These are phyloP conservation scores for Waltergamsia citrina DNA, from an alignment of 2,329 filamentous ascomycete species.

Conservation along the genomic window DNA sequence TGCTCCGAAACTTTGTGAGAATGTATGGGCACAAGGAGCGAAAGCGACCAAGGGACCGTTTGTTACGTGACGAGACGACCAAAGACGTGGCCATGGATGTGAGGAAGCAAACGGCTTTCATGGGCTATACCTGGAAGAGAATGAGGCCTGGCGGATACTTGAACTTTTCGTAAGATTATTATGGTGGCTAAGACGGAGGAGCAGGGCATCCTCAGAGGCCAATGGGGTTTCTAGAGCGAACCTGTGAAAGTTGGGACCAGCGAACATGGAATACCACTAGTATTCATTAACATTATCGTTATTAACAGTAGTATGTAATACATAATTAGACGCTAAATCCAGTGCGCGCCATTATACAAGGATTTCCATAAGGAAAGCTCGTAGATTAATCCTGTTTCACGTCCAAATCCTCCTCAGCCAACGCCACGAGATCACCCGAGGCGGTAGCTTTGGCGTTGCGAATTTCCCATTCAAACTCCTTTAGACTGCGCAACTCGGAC, in stretches of 20 bases:
- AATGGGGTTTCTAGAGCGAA: too few relatives aligned
- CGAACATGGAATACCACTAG: neutral
- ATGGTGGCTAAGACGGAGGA: too few relatives aligned
- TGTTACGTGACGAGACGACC: constrained; percentile 64
- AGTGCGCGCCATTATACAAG: too few relatives aligned
- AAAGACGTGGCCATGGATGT: constrained; percentile 65
- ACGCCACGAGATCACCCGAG: constrained; percentile 15
- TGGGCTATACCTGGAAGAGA: constrained; percentile 79
- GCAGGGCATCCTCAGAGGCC: too few relatives aligned
- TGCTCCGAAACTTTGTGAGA: constrained; percentile 40
- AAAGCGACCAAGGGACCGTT: constrained; percentile 74
- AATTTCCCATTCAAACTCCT: constrained; percentile 93
- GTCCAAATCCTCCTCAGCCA: constrained; percentile 7
- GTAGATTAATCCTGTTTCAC: neutral
- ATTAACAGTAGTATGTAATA: neutral
- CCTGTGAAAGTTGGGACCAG: too few relatives aligned
- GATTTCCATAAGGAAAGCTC: too few relatives aligned
- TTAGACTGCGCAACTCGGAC: constrained; percentile 70
- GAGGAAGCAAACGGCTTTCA: constrained; percentile 73
- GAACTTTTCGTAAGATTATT: too few relatives aligned
- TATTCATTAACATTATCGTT: neutral
- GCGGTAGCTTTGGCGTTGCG: constrained; percentile 49
- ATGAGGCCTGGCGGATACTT: constrained; percentile 22
- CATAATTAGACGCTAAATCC: neutral
- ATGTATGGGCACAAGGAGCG: constrained; percentile 54